A percentile compares a stretch with the other conserved stretches of the same genome.
Conservation (phyloP, 176 grass and related monocot genomes). For the Thinopyrum elongatum region DNA sequence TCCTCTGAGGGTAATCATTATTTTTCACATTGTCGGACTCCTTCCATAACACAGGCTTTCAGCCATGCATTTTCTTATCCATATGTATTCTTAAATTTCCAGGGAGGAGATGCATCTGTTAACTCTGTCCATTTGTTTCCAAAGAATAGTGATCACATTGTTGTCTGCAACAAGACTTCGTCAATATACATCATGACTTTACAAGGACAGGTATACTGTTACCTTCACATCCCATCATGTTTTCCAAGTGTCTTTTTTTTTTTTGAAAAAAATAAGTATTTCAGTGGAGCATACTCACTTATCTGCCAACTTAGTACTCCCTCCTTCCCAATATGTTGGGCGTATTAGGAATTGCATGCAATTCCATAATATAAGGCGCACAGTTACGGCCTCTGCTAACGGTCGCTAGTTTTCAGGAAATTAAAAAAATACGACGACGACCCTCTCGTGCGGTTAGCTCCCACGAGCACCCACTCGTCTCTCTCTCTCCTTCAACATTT, state of each 20-base stretch:
- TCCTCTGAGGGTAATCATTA: conserved; percentile 72
- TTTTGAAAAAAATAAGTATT: not conserved
- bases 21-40: conserved; percentile 8
- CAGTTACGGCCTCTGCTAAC: no score
- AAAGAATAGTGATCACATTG: conserved; percentile 93
- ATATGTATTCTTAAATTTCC: conserved; percentile 21
- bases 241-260: not conserved
- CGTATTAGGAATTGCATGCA: no score
- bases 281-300: not conserved
- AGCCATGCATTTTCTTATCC: not conserved
- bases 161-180: conserved; percentile 93
- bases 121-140: conserved; percentile 94
- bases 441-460: no score
- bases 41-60: not conserved
- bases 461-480: no score
- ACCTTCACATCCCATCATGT: conserved; percentile 25
- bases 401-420: no score
- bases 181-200: conserved; percentile 95
- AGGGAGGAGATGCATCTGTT: conserved; percentile 93
- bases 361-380: no score
- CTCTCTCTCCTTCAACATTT: no score
- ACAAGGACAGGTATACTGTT: conserved; percentile 79
- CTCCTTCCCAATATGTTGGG: no score
- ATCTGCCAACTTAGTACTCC: not conserved
- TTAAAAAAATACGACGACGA: no score